Conservation (phyloP, 2,329 filamentous ascomycete species). For the Phialemonium atrogriseum region DNA sequence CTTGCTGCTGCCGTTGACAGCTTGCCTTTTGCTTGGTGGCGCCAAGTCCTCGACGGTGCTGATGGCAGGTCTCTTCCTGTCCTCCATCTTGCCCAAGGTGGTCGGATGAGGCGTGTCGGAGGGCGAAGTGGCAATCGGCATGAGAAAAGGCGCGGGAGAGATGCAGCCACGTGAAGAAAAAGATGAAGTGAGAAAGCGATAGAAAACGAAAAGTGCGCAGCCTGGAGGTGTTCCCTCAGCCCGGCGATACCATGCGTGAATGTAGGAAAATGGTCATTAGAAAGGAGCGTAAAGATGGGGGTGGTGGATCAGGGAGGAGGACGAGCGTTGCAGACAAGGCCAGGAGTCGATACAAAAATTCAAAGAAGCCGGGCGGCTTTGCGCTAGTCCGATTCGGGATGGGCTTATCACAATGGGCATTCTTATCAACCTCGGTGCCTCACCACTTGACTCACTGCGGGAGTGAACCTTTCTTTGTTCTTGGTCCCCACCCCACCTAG, state of each 20-base stretch:
- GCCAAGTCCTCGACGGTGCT: slow-evolving; percentile 73
- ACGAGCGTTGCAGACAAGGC: too few relatives aligned
- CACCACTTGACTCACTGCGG: too few relatives aligned
- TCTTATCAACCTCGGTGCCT: too few relatives aligned
- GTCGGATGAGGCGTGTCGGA: slow-evolving; percentile 67
- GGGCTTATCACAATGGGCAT: too few relatives aligned
- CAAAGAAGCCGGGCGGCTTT: too few relatives aligned
- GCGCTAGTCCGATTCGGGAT: too few relatives aligned
- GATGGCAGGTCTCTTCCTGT: slow-evolving; percentile 91
- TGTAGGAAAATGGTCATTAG: slow-evolving; percentile 1
- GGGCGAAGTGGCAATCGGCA: slow-evolving; percentile 74
- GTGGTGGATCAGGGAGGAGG: background rate
- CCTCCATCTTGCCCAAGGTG: slow-evolving; percentile 93
- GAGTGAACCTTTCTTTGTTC: too few relatives aligned
- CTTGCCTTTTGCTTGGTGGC: slow-evolving; percentile 86
- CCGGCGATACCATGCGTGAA: background rate
- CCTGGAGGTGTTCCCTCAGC: background rate
- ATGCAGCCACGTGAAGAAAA: slow-evolving; percentile 4
- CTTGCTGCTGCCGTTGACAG: slow-evolving; percentile 67
- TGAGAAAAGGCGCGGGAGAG: slow-evolving; percentile 52
- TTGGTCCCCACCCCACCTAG: too few relatives aligned
- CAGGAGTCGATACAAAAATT: too few relatives aligned
- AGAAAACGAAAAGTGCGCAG: background rate
- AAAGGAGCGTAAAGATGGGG: slow-evolving; percentile 3
- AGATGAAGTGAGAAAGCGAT: slow-evolving; percentile 5